Conservation (phyloP, 768 basidiomycete genomes). For the Austroboletus festivus region DNA sequence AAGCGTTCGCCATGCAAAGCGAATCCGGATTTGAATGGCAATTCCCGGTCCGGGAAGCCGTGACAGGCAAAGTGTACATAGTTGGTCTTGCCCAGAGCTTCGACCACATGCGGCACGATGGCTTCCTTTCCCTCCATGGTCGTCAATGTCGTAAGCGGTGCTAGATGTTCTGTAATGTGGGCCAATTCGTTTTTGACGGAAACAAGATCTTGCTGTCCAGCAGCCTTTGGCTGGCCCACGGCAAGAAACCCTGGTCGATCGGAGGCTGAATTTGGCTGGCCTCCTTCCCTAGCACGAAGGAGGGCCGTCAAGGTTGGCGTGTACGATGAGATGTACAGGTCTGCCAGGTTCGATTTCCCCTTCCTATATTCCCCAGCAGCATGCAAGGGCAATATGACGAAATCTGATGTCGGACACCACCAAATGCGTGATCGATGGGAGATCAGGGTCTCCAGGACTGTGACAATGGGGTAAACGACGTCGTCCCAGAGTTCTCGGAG, state of each 20-base stretch:
- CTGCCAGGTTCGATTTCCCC: not conserved
- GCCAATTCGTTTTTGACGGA: not conserved
- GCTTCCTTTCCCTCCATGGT: not conserved
- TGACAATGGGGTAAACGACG: constrained; percentile 12
- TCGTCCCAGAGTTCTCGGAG: constrained; percentile 16
- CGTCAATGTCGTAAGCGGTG: not conserved
- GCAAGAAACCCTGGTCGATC: not conserved
- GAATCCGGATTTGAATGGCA: not conserved
- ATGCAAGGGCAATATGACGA: not conserved
- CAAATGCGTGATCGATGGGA: constrained; percentile 1
- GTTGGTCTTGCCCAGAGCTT: not conserved
- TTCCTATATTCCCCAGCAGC: not conserved
- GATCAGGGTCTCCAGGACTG: not conserved
- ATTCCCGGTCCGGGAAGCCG: not conserved
- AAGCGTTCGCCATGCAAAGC: not conserved
- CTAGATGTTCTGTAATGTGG: not conserved
- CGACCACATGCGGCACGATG: not conserved
- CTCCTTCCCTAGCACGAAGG: not conserved
- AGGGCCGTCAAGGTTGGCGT: not conserved
- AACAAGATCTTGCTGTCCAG: not conserved
- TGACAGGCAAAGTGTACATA: not conserved
- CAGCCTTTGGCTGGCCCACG: not conserved
- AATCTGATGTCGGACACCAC: not conserved
- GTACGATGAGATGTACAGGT: not conserved
- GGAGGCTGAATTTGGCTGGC: not conserved